These are phyloP conservation scores for Epichloe gansuensis DNA, from an alignment of 2,329 filamentous ascomycete species.

Conservation along the genomic window DNA sequence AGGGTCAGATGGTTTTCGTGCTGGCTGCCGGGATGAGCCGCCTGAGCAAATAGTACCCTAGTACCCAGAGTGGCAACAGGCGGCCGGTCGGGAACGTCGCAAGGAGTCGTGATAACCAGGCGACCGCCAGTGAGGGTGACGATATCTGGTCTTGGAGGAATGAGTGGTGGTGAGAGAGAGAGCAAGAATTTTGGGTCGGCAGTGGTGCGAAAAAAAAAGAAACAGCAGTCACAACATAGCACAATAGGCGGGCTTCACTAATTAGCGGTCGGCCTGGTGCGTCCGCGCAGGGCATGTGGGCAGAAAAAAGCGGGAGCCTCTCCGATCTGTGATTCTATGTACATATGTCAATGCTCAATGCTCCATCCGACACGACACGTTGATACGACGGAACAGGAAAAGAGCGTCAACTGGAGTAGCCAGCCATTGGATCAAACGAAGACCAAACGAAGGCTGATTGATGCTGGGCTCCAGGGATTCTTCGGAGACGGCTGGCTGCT, in stretches of 20 bases:
- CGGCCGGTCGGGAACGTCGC: neutral
- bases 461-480: neutral
- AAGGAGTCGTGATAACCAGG: neutral
- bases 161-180: neutral
- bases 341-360: neutral
- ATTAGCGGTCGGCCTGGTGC: neutral
- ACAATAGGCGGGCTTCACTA: neutral
- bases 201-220: neutral
- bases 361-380: neutral
- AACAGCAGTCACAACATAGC: neutral
- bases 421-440: neutral
- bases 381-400: neutral
- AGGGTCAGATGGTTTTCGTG: neutral
- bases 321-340: neutral
- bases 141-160: neutral
- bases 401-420: neutral
- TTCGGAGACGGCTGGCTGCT: neutral
- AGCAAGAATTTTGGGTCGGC: conserved; percentile 3
- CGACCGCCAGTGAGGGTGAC: neutral
- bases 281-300: neutral
- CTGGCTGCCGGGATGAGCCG: neutral
- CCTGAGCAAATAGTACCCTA: neutral
- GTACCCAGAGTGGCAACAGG: neutral
- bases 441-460: neutral
- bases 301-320: neutral